Base-by-base conservation (phyloP, 257 asterid genomes). In the Scutellaria baicalensis region DNA sequence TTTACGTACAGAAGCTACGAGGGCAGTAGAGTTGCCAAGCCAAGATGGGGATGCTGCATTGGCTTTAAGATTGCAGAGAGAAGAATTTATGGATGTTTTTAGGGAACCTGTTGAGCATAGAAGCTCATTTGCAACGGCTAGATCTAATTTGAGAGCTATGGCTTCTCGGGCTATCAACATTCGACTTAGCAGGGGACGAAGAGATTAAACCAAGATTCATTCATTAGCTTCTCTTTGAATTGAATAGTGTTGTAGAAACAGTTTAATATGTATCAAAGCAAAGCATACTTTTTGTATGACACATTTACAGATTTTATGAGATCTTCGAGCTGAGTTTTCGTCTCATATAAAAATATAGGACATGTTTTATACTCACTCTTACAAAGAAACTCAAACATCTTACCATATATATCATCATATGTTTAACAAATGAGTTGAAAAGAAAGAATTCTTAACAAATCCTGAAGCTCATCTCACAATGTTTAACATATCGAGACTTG, bases 1-100 rank as follows among this genome's bases (percentile, higher is more conserved):
- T 61, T 58, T 20, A 44, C 60, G 61, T 38, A 76, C 81, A 69
- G 68, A 20, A 10, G 66, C 56, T 61, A 38, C 71, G 9, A 79
- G 84, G 78, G 57, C 69, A 47, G 89, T 69, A 47, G 85, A 44
- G 49, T 69, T 82, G 78, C 85, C 90, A 57, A 73, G 70, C 77
- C 97, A 91, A 62, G 92, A 87, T 10, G 89, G 75, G 84, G 99
- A 94, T 87, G 95, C 95, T 45, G 97, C 96, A 49, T 56, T 94
- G 83, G 97, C 99, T 6, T 55, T 91, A 62, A 91, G 99, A 78
- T 68, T 94, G 88, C 99, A 94, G 81, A 83, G 99, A 67, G 96
- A 89, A 77, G 99, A 94, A 78, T 91, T 83, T 72, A 73, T 91
- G 92, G 93, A 66, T 38, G 84, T 76, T 42, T 74, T 79, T 72